A percentile compares a stretch with the other conserved stretches of the same genome.
Evolutionary conservation across 2,329 filamentous ascomycete species (phyloP).

Genomic region (Monosporascus sp.): DNA sequence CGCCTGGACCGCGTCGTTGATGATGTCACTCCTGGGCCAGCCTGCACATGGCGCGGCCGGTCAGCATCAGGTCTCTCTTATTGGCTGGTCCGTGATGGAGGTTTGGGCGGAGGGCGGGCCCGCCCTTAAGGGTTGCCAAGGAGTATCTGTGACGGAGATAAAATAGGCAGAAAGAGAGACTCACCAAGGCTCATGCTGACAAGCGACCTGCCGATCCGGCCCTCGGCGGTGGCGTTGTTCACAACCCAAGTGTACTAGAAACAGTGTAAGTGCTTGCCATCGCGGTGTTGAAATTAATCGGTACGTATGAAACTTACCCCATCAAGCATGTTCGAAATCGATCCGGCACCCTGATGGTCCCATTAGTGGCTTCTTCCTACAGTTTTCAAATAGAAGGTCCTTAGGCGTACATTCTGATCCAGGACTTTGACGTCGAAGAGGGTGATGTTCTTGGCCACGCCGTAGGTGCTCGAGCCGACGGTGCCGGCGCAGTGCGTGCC

Average conservation of each 20-base stretch:
- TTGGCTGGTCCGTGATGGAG: too few species aligned
- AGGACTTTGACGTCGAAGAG: conserved; percentile 14
- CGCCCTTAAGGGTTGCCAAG: too few species aligned
- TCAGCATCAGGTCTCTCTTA: too few species aligned
- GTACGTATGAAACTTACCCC: neutral
- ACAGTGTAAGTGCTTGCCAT: too few species aligned
- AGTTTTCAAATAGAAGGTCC: conserved; percentile 7
- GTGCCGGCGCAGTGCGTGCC: conserved; percentile 29
- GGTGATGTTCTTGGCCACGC: conserved; percentile 18
- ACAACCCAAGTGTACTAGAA: neutral
- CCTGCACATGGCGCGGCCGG: neutral
- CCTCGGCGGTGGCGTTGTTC: neutral
- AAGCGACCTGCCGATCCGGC: neutral
- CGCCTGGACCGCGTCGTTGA: conserved; percentile 41
- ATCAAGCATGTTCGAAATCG: neutral
- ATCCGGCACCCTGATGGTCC: conserved; percentile 2
- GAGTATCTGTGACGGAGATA: too few species aligned
- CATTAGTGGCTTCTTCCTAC: conserved; percentile 8
- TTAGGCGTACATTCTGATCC: conserved; percentile 7
- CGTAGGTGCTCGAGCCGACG: conserved; percentile 12
- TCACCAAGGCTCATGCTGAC: neutral
- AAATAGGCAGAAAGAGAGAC: neutral
- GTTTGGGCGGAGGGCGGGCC: too few species aligned
- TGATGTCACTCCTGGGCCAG: conserved; percentile 12
- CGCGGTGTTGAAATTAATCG: too few species aligned